Evolutionary conservation across 345 rosid genomes (phyloP), one percentile per base, ranked within the genome.

Genomic region (Luvunga scandens): DNA sequence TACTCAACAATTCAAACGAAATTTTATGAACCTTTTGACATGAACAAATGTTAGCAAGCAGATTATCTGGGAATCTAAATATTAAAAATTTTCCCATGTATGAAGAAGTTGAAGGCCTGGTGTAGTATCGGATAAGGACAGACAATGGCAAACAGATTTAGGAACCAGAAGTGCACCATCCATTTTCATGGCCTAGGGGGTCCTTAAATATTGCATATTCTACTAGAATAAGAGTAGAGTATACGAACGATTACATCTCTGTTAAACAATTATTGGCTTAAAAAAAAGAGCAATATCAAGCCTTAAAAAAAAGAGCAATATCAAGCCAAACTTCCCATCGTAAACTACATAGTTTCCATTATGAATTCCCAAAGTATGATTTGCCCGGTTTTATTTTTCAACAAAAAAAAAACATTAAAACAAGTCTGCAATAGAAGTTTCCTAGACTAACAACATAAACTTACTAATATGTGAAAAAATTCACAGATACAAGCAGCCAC

Each of bases 301-400:
- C n/a, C n/a, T n/a, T n/a, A n/a, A n/a, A n/a, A n/a, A n/a, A n/a
- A n/a, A n/a, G n/a, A 13, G 50, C 10, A 7, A 6, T 24, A 34
- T 22, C 65, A n/a, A 2, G 66, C 66, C 53, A 59, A 36, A 14
- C 38, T 34, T n/a, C 31, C 33, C 70, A 45, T 50, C 33, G 16
- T 53, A n/a, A 53, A 55, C 79, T 34, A 36, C 71, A 64, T 5
- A 42, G 27, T 19, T 57, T 57, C 64, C 56, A 82, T 68, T 67
- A 38, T 68, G 62, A 70, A 74, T 70, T 67, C 61, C 74, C 56
- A 69, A 50, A 30, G 24, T 75, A 71, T n/a, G 38, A 28, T 42
- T 25, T 69, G 57, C 69, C 66, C 34, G 55, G n/a, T 48, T 81
- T 81, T 75, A 80, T 80, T 78, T 39, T 67, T 66, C 2, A 27